phyloP scores from a whole-genome alignment of 345 rosid genomes.

The Cardamine resedifolia region DNA sequence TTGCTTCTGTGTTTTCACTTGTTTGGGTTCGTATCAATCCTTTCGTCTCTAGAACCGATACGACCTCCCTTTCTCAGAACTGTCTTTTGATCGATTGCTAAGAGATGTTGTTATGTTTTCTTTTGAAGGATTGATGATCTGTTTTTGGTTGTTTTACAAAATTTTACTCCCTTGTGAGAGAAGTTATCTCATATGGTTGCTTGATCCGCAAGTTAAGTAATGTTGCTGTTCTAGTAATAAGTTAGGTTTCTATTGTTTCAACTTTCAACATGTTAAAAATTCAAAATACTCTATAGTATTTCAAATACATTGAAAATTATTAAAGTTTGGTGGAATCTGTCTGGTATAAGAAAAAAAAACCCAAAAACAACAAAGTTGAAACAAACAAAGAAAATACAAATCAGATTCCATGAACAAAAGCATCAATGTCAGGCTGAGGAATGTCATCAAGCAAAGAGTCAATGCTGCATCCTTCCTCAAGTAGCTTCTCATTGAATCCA shows the following conservation, averaged over 20 bases:
- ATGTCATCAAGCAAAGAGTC: constrained; percentile 70
- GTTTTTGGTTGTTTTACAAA: constrained; percentile 4
- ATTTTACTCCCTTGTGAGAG: constrained; percentile 1
- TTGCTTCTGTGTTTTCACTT: constrained; percentile 95
- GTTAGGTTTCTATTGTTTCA: constrained; percentile 11
- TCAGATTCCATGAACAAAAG: constrained; percentile 38
- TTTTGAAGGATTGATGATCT: neutral
- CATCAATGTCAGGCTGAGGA: constrained; percentile 42
- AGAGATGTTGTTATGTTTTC: neutral
- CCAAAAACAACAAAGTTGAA: neutral
- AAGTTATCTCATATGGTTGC: constrained; percentile 14
- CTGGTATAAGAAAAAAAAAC: neutral
- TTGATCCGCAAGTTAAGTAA: constrained; percentile 12
- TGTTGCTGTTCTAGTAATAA: neutral
- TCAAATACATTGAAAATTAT: neutral
- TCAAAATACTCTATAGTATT: neutral
- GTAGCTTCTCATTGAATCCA: constrained; percentile 58
- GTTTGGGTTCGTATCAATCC: constrained; percentile 96
- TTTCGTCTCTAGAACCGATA: constrained; percentile 46
- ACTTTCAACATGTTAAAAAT: neutral
- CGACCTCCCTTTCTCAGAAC: constrained; percentile 38
- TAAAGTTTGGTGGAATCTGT: constrained; percentile 21
- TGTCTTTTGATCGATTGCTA: constrained; percentile 90
- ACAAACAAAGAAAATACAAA: constrained; percentile 1
- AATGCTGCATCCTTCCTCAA: constrained; percentile 60